phyloP scores from a whole-genome alignment of 768 basidiomycete species.

The Candolleomyces aberdarensis region DNA sequence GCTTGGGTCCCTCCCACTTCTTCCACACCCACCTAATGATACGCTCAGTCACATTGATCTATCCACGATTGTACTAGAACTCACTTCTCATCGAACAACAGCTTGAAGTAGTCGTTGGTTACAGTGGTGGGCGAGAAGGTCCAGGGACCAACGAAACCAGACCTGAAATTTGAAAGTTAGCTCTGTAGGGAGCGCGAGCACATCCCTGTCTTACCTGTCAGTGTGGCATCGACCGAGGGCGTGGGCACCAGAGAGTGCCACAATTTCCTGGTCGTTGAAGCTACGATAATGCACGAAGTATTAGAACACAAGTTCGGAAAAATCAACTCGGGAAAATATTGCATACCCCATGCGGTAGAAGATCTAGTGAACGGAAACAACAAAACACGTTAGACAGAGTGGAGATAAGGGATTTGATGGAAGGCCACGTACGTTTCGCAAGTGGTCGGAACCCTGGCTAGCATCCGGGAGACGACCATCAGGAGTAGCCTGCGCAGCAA shows the following conservation, averaged over 20 bases:
- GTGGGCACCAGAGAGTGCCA: conserved; percentile 91
- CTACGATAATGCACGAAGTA: conserved; percentile 19
- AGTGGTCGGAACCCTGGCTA: conserved; percentile 76
- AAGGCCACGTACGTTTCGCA: conserved; percentile 59
- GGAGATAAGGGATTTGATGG: conserved; percentile 4
- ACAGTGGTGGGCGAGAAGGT: conserved; percentile 90
- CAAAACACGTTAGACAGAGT: conserved; percentile 1
- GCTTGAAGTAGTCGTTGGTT: conserved; percentile 83
- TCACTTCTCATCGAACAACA: conserved; percentile 90
- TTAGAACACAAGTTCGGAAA: conserved; percentile 1
- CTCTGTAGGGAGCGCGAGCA: background rate
- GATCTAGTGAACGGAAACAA: conserved; percentile 40
- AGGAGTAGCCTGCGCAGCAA: conserved; percentile 69
- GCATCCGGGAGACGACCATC: conserved; percentile 92
- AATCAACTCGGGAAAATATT: background rate
- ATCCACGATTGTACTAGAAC: background rate
- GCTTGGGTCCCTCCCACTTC: conserved; percentile 93
- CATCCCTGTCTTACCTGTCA: conserved; percentile 49
- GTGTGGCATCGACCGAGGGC: conserved; percentile 94
- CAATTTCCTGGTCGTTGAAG: conserved; percentile 97
- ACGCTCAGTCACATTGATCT: too few relatives aligned
- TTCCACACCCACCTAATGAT: conserved; percentile 56
- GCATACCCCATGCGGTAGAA: conserved; percentile 85
- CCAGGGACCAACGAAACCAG: conserved; percentile 90
- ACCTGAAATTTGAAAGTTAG: conserved; percentile 30